Evolutionary conservation across 1,139 yeast genomes (phyloP).

Genomic region (Nadsonia starkeyi-henricii): DNA sequence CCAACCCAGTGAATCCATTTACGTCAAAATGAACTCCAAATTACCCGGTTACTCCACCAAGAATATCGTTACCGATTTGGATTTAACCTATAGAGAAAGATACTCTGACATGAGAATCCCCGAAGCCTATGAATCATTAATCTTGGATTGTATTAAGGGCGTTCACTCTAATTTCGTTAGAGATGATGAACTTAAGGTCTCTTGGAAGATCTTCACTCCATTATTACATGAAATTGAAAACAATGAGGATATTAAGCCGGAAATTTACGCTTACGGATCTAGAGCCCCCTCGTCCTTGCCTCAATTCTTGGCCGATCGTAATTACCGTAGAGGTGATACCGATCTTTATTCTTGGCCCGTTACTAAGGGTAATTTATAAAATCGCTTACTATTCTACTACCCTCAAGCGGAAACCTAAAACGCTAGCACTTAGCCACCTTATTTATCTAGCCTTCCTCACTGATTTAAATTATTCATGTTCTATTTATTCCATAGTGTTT

Average conservation of each 20-base stretch:
- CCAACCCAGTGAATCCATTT: conserved; percentile 91
- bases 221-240: conserved; percentile 62
- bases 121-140: conserved; percentile 92
- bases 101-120: conserved; percentile 77
- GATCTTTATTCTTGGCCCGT: conserved; percentile 20
- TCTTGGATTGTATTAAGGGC: conserved; percentile 79
- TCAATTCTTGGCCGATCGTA: conserved; percentile 50
- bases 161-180: conserved; percentile 96
- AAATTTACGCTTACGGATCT: conserved; percentile 82
- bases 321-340: conserved; percentile 41
- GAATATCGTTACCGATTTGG: conserved; percentile 78
- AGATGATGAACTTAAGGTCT: conserved; percentile 89
- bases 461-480: too few relatives aligned
- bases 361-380: conserved; percentile 17
- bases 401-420: too few relatives aligned
- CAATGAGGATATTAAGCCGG: conserved; percentile 27
- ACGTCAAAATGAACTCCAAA: conserved; percentile 82
- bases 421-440: too few relatives aligned
- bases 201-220: conserved; percentile 92
- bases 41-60: conserved; percentile 81
- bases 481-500: too few relatives aligned
- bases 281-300: conserved; percentile 68
- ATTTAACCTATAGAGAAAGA: conserved; percentile 69
- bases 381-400: too few relatives aligned
- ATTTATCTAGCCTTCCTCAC: too few relatives aligned